Evolutionary conservation across 164 flowering plant genomes (phyloP).

Genomic region (Vitis labrusca): DNA sequence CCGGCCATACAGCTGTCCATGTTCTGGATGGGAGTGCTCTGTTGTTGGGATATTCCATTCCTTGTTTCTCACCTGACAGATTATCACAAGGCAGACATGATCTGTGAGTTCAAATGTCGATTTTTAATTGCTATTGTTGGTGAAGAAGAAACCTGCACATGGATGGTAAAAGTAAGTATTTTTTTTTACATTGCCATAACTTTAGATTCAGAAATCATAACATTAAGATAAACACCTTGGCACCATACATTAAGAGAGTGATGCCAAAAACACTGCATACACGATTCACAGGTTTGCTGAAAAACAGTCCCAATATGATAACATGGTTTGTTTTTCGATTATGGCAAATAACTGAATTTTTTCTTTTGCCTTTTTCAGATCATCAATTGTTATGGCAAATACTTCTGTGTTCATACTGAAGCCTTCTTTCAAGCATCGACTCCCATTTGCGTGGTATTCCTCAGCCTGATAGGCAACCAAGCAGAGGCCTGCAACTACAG

Average conservation of each 20-base stretch:
- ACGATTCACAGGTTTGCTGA: no score
- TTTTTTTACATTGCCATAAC: no score
- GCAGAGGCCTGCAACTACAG: conserved; percentile 44
- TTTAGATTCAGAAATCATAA: no score
- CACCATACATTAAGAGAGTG: no score
- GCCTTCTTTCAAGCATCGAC: conserved; percentile 51
- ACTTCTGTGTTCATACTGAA: conserved; percentile 18
- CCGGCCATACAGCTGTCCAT: conserved; percentile 64
- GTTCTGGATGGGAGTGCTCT: conserved; percentile 67
- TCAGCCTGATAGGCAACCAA: conserved; percentile 55
- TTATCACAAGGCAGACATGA: conserved; percentile 69
- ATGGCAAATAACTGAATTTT: background rate
- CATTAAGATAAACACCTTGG: no score
- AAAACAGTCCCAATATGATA: no score
- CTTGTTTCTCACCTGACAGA: conserved; percentile 57
- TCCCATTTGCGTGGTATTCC: conserved; percentile 51
- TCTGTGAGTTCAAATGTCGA: conserved; percentile 62
- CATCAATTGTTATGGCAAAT: conserved; percentile 49
- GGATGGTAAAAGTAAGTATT: no score
- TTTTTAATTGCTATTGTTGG: conserved; percentile 29
- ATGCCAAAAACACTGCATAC: no score
- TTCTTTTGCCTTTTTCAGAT: conserved; percentile 22
- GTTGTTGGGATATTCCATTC: conserved; percentile 50
- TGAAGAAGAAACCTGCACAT: no score
- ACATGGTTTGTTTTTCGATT: no score